Base-by-base conservation (phyloP, 2,329 filamentous ascomycete species). In the Aspergillus transmontanensis region DNA sequence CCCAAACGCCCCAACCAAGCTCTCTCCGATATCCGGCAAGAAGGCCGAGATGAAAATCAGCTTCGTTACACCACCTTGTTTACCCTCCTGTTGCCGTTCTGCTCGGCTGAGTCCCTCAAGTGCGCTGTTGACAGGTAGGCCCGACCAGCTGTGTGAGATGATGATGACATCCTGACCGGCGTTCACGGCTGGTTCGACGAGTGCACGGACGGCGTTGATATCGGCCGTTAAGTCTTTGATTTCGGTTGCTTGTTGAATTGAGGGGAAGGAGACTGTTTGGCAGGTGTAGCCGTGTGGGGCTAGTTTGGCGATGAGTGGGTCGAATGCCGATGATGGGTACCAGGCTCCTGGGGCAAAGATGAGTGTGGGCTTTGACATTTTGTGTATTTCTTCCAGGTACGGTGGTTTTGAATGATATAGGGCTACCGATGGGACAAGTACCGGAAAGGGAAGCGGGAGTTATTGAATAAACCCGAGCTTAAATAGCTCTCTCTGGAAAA, bases 101-200 rank as follows among this genome's bases (percentile, higher is more conserved):
- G 64, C 43, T 48, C 73, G 74, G 34, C 71, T 72, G 28, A 80
- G 71, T 1, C 74, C 75, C 12, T 73, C 66, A 1, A 77, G 63
- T 2, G 73, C 72, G 61, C 76, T 76, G 65, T 70, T 78, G 19
- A 77, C 76, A 0, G 76, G 76, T 11, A 79, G 60, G 2, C 75
- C 75, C 5, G 76, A 71, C 73, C 77, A 79, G 62, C 76, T 78
- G 68, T 78, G 76, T 30, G 69, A 66, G 6, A 78, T 58, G 5
- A 78, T 51, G 19, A 77, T 64, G 7, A 78, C 68, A 7, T 76
- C 70, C 21, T 67, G 64, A 0, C 78, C 77, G 1, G 71, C 66
- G 1, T 71, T 61, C 4, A 66, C 68, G 12, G 73, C 78, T 0
- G 69, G 61, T n/a, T 72, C 69, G 11, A 80, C 65, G 0, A 79